phyloP scores from a whole-genome alignment of 768 basidiomycete genomes.

The Tylopilus rubrobrunneus region DNA sequence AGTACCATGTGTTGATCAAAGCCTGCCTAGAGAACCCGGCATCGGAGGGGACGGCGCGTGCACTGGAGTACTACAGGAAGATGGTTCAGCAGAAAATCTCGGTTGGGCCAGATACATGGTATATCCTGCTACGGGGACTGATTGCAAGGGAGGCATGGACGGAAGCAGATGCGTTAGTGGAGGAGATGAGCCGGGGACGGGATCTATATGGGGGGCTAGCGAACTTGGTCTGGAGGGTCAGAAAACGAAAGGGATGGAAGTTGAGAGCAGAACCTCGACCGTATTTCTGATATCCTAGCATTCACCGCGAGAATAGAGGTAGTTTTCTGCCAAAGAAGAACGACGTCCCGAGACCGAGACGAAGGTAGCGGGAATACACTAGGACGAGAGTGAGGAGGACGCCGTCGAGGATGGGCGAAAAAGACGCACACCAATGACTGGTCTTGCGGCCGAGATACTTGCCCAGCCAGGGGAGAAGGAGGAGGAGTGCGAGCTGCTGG shows the following conservation, averaged over 20 bases:
- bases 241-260: conserved; percentile 35
- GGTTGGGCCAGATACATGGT: conserved; percentile 68
- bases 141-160: conserved; percentile 54
- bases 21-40: conserved; percentile 54
- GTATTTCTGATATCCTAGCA: conserved; percentile 20
- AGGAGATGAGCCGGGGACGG: conserved; percentile 54
- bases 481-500: conserved; percentile 72
- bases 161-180: conserved; percentile 55
- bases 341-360: conserved; percentile 55
- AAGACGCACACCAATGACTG: conserved; percentile 75
- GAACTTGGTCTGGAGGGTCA: conserved; percentile 49
- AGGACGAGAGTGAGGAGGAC: conserved; percentile 11
- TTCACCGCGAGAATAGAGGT: conserved; percentile 20
- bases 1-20: conserved; percentile 76
- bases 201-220: conserved; percentile 43
- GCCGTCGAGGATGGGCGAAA: not conserved
- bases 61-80: conserved; percentile 55
- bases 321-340: conserved; percentile 54
- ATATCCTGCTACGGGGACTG: conserved; percentile 67
- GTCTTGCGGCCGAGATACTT: conserved; percentile 86
- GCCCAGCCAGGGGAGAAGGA: conserved; percentile 81
- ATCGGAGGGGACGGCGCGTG: conserved; percentile 49
- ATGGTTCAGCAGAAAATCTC: conserved; percentile 50
- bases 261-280: conserved; percentile 24
- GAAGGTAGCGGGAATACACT: conserved; percentile 73